Percentiles rank a stretch among this genome's conserved stretches.
These are phyloP conservation scores for Eimeria mitis DNA, from an alignment of 169 alveolate genomes.

Conservation along the genomic window DNA sequence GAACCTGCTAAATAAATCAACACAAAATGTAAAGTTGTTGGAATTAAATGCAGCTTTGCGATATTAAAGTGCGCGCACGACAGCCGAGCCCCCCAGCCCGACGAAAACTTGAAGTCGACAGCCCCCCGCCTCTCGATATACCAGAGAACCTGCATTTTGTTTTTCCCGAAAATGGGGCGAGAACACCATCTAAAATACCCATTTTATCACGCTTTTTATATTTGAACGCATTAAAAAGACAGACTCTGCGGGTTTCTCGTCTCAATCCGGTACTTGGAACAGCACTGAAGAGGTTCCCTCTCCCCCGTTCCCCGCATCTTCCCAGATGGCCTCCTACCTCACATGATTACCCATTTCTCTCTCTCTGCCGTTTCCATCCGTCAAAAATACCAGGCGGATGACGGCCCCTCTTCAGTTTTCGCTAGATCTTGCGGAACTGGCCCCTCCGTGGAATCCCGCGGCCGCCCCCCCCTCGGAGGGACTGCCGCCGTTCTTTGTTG, in stretches of 20 bases:
- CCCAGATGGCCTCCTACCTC: slow-evolving; percentile 25
- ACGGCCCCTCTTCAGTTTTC: slow-evolving; percentile 28
- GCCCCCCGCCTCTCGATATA: slow-evolving; percentile 49
- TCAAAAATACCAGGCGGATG: slow-evolving; percentile 42
- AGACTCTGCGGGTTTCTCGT: not conserved
- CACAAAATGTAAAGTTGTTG: not conserved
- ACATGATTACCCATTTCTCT: slow-evolving; percentile 14
- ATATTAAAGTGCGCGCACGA: slow-evolving; percentile 3
- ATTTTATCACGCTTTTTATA: not conserved
- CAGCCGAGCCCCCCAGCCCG: slow-evolving; percentile 30
- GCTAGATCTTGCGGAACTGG: slow-evolving; percentile 9
- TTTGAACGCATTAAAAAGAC: not conserved
- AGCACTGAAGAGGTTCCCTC: not conserved
- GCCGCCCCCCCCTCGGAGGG: slow-evolving; percentile 12
- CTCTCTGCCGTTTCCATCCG: slow-evolving; percentile 36
- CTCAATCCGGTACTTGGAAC: not conserved
- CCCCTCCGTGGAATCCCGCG: slow-evolving; percentile 19
- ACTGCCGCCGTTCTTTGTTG: not conserved
- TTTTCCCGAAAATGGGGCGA: not conserved
- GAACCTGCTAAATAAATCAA: not conserved
- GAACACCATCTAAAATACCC: not conserved
- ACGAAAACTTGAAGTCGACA: not conserved
- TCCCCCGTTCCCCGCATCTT: slow-evolving; percentile 41
- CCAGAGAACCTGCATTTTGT: not conserved
- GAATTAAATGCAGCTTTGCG: not conserved